Conservation (phyloP, 108 stramenopile species). For the Cylindrotheca closterium region DNA sequence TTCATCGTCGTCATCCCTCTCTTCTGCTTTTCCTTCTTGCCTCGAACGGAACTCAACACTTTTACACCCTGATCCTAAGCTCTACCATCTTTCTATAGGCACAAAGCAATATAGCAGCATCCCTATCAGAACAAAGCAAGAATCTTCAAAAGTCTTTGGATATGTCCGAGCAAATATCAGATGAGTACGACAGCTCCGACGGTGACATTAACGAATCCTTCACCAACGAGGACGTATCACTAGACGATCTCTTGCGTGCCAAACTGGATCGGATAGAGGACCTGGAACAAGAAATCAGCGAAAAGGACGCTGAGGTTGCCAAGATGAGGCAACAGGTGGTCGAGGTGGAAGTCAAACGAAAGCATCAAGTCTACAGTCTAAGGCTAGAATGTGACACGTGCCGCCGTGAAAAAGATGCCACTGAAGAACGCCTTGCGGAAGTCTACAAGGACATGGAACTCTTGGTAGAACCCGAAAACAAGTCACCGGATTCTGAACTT, state of each 20-base stretch:
- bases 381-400: conserved; percentile 34
- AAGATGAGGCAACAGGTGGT: background rate
- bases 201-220: background rate
- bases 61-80: too few species aligned
- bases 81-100: too few species aligned
- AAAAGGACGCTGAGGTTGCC: background rate
- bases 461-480: conserved; percentile 5
- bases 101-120: too few species aligned
- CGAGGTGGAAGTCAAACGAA: conserved; percentile 19
- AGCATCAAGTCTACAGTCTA: conserved; percentile 45
- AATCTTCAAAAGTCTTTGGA: too few species aligned
- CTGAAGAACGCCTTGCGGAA: conserved; percentile 42
- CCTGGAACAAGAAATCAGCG: background rate
- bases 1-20: too few species aligned
- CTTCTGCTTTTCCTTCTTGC: too few species aligned
- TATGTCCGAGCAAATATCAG: too few species aligned
- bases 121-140: too few species aligned
- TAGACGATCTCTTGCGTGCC: background rate
- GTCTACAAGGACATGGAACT: conserved; percentile 34
- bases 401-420: conserved; percentile 42
- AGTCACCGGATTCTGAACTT: conserved; percentile 2
- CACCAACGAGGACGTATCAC: background rate
- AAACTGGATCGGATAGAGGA: background rate
- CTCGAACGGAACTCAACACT: too few species aligned
- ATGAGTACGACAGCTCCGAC: background rate